Evolutionary conservation across 1,284 basidiomycete genomes (phyloP).

Genomic region (Papiliotrema flavescens): DNA sequence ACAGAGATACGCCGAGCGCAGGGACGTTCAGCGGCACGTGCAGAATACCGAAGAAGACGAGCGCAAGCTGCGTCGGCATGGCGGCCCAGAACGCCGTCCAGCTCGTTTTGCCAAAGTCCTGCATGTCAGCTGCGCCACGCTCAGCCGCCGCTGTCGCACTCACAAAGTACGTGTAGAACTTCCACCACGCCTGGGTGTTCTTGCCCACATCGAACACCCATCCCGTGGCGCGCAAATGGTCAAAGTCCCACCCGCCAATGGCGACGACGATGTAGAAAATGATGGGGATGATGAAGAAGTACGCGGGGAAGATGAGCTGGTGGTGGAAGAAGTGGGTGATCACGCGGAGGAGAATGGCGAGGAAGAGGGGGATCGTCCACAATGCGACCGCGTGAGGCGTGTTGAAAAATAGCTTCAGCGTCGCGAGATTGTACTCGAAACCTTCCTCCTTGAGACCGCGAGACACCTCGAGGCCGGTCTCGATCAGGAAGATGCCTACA

Average conservation of each 20-base stretch:
- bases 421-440: conserved; percentile 66
- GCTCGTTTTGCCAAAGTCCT: conserved; percentile 60
- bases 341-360: conserved; percentile 74
- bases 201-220: conserved; percentile 86
- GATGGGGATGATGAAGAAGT: conserved; percentile 78
- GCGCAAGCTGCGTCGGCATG: conserved; percentile 57
- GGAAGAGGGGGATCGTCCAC: conserved; percentile 70
- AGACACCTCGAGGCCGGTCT: conserved; percentile 82
- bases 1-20: conserved; percentile 87
- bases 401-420: conserved; percentile 58
- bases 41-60: conserved; percentile 59
- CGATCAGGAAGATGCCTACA: conserved; percentile 85
- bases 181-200: conserved; percentile 68
- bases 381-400: conserved; percentile 61
- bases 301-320: conserved; percentile 87
- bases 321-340: conserved; percentile 80
- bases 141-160: conserved; percentile 18
- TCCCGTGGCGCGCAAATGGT: conserved; percentile 60
- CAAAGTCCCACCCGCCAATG: conserved; percentile 62
- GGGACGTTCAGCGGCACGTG: conserved; percentile 94
- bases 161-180: conserved; percentile 74
- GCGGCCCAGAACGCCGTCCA: conserved; percentile 68
- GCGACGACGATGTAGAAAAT: conserved; percentile 78
- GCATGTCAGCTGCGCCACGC: background rate
- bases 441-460: conserved; percentile 77